Evolutionary conservation across 805 yeast species (phyloP).

Genomic region (Candida alai): DNA sequence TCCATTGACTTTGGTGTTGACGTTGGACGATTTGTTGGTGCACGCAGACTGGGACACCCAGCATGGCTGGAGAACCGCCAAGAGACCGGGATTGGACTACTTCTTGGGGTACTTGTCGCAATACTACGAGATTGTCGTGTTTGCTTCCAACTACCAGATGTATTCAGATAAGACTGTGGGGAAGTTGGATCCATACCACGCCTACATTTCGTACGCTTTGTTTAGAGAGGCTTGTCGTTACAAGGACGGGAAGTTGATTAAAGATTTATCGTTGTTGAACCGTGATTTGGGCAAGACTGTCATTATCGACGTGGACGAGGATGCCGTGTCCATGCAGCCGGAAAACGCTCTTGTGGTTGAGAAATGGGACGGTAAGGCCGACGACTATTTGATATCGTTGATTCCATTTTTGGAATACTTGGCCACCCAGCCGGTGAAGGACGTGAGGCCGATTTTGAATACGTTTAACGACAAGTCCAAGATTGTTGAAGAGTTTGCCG

Average conservation of each 20-base stretch:
- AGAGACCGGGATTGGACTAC: conserved; percentile 97
- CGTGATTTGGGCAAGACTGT: conserved; percentile 83
- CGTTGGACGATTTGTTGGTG: conserved; percentile 84
- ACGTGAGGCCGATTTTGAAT: conserved; percentile 82
- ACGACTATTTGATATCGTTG: conserved; percentile 72
- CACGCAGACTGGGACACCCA: conserved; percentile 91
- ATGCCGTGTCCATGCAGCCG: conserved; percentile 76
- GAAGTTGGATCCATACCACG: conserved; percentile 91
- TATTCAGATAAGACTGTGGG: conserved; percentile 79
- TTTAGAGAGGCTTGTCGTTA: conserved; percentile 89
- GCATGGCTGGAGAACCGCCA: conserved; percentile 97
- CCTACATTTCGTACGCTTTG: conserved; percentile 79
- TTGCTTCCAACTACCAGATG: conserved; percentile 80
- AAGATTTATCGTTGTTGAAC: conserved; percentile 86
- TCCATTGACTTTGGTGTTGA: conserved; percentile 84
- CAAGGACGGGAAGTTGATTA: conserved; percentile 83
- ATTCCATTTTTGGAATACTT: conserved; percentile 93
- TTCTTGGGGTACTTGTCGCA: conserved; percentile 91
- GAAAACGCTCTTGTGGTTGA: conserved; percentile 86
- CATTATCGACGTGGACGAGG: conserved; percentile 73
- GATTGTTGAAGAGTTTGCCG: conserved; percentile 74
- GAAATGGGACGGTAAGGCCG: conserved; percentile 84
- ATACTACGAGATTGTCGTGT: conserved; percentile 92
- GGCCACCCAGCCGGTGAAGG: conserved; percentile 81
- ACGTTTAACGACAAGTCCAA: conserved; percentile 65